Evolutionary conservation across 805 yeast species (phyloP).

Genomic region (Ogataea pini): DNA sequence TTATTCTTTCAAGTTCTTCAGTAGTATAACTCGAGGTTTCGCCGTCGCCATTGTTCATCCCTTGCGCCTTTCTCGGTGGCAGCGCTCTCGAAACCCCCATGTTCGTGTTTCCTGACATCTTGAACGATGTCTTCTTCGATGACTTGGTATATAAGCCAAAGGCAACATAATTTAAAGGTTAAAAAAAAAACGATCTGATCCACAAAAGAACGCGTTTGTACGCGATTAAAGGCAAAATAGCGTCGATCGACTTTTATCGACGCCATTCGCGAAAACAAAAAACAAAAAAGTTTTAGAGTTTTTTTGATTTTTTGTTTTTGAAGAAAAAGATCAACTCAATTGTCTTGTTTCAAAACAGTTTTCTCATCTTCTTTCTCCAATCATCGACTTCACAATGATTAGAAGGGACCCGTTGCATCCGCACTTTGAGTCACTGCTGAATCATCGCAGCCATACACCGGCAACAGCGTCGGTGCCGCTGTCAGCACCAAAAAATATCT

Average conservation of each 20-base stretch:
- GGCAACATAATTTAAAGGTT: background rate
- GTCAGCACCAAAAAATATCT: background rate
- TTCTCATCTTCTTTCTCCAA: background rate
- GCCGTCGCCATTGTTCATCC: background rate
- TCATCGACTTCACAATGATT: background rate
- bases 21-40: conserved; percentile 19
- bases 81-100: conserved; percentile 12
- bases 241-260: background rate
- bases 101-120: background rate
- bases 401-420: background rate
- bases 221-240: background rate
- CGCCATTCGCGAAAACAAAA: background rate
- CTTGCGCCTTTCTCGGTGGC: conserved; percentile 11
- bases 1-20: conserved; percentile 31
- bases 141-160: too few relatives aligned
- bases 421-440: conserved; percentile 1
- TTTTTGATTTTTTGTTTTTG: background rate
- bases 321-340: background rate
- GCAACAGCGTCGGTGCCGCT: background rate
- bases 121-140: too few relatives aligned
- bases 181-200: background rate
- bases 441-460: background rate
- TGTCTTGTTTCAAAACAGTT: background rate
- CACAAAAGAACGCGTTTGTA: conserved; percentile 7
- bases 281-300: background rate